Evolutionary conservation across 139 green algal genomes (phyloP), one percentile per base, ranked within the genome.

Genomic region (Asterochloris erici): DNA sequence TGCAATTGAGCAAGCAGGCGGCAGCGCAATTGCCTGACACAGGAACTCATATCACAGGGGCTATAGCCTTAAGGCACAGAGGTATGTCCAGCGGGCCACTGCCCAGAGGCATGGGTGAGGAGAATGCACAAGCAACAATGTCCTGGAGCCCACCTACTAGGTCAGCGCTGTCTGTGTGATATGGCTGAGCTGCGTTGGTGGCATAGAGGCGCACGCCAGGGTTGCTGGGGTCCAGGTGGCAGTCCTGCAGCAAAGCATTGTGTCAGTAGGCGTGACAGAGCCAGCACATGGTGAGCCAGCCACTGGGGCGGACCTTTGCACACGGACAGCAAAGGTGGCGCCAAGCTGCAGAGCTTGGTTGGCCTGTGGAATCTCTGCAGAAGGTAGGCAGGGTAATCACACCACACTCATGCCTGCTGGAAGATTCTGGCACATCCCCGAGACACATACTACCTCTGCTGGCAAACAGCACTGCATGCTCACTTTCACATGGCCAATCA

Each of bases 151-250:
- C 82, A 77, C 74, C 75, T 21, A 54, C 64, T 1, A 79, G 74
- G 9, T 60, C 74, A 69, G 66, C 66, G 54, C 64, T 79, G 54
- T 79, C 74, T 79, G 74, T 88, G 88, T 94, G 91, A 63, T 68
- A 91, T 1, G 86, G 90, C 84, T 92, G 85, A 38, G 87, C 89
- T 13, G 73, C 86, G 21, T 86, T 79, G 4, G 91, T 95, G 61
- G 90, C 87, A 77, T 93, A 95, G 14, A 95, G 89, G 14, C 92
- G 89, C 0, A 89, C 93, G 61, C 78, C 79, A 63, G 91, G 88
- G 63, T 87, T 64, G 16, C 85, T 86, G 10, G 88, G 86, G 86
- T 94, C 91, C 21, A 90, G 84, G 0, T 90, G 90, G 26, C 90
- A 82, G 84, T 95, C 89, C 83, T 88, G 89, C 73, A 92, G 83